Evolutionary conservation across 2,329 filamentous ascomycete species (phyloP).

Genomic region (Trichocomaceae sp.): DNA sequence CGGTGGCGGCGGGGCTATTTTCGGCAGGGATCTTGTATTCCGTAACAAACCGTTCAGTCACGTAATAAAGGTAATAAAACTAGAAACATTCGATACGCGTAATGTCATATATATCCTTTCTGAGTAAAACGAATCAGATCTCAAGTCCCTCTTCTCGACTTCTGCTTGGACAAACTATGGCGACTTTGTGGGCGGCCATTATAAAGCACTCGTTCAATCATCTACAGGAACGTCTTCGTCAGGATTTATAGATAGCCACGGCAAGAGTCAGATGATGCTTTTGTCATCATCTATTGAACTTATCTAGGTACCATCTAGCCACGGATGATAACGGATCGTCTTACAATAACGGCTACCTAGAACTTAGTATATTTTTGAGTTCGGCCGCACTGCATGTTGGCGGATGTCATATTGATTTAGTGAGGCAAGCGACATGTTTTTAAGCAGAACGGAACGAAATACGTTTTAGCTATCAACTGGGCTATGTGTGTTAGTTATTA

Average conservation of each 20-base stretch:
- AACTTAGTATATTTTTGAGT: background rate
- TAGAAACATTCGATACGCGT: background rate
- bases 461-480: background rate
- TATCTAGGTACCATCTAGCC: background rate
- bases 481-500: background rate
- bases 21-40: conserved; percentile 5
- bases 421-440: background rate
- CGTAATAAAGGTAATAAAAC: background rate
- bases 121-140: background rate
- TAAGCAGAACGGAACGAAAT: background rate
- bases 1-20: background rate
- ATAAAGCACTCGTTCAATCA: background rate
- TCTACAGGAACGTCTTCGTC: background rate
- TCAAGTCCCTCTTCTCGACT: background rate
- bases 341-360: background rate
- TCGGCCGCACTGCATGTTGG: background rate
- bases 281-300: background rate
- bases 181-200: background rate
- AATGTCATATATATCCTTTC: background rate
- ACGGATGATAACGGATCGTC: background rate
- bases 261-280: background rate
- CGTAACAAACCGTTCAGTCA: background rate
- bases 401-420: background rate
- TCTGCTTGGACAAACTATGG: background rate
- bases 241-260: background rate